Percentiles rank a stretch among this genome's conserved stretches.
These are phyloP conservation scores for Coniochaeta hoffmannii DNA, from an alignment of 2,329 filamentous ascomycete species.

Conservation along the genomic window DNA sequence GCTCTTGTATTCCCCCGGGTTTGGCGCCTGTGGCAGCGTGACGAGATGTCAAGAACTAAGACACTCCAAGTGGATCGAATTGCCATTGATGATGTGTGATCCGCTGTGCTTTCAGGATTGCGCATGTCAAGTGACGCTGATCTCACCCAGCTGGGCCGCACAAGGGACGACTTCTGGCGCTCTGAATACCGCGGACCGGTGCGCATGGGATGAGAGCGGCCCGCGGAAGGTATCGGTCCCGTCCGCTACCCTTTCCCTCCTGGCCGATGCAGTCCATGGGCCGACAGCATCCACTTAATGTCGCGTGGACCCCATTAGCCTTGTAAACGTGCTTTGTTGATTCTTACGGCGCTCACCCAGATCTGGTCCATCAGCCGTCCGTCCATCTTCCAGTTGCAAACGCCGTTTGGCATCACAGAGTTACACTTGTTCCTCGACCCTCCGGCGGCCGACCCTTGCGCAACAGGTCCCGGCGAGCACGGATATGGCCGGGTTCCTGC, in stretches of 20 bases:
- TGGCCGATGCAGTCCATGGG: too few relatives aligned
- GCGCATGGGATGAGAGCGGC: not conserved
- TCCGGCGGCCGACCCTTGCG: not conserved
- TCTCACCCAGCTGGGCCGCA: not conserved
- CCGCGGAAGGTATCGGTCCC: not conserved
- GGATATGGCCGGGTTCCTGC: not conserved
- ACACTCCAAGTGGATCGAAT: not conserved
- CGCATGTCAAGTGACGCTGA: not conserved
- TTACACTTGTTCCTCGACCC: not conserved
- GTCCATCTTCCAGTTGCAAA: not conserved
- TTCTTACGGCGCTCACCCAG: not conserved
- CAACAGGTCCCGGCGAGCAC: not conserved
- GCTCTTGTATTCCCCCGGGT: not conserved
- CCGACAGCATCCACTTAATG: not conserved
- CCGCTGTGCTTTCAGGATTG: not conserved
- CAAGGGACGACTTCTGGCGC: not conserved
- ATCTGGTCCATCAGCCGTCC: not conserved
- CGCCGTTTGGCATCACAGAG: not conserved
- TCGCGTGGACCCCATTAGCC: not conserved
- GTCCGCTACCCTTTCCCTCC: not conserved
- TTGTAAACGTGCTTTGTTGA: not conserved
- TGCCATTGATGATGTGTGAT: not conserved
- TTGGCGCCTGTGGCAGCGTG: not conserved
- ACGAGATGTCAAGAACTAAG: not conserved
- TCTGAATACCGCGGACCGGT: not conserved